Evolutionary conservation across 2,329 filamentous ascomycete genomes (phyloP).

Genomic region (Aspergillus terreus): DNA sequence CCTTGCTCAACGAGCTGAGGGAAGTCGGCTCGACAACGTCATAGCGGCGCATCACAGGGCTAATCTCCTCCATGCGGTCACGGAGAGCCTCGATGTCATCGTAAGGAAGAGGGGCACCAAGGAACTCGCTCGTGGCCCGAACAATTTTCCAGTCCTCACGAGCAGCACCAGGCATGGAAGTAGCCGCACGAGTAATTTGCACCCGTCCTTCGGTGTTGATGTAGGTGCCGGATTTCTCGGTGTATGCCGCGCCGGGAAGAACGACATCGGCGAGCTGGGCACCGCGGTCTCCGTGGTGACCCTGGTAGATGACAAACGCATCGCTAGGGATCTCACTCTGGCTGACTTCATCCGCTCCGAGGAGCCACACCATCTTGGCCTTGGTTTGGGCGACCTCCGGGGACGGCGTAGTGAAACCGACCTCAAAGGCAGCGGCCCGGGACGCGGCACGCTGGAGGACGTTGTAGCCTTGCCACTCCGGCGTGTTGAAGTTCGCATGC

Average conservation of each 20-base stretch:
- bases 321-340: conserved; percentile 87
- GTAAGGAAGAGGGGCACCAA: conserved; percentile 82
- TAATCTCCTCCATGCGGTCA: conserved; percentile 93
- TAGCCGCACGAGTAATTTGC: conserved; percentile 88
- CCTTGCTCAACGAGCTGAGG: conserved; percentile 74
- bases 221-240: conserved; percentile 93
- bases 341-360: conserved; percentile 88
- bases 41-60: conserved; percentile 82
- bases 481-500: conserved; percentile 83
- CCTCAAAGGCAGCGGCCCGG: conserved; percentile 87
- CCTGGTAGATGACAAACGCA: conserved; percentile 96
- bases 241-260: conserved; percentile 91
- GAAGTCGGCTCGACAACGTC: conserved; percentile 83
- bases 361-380: conserved; percentile 94
- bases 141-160: conserved; percentile 99
- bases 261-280: conserved; percentile 91
- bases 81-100: conserved; percentile 86
- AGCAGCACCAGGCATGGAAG: conserved; percentile 80
- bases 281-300: conserved; percentile 92
- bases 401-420: conserved; percentile 88
- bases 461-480: conserved; percentile 97
- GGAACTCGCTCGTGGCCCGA: conserved; percentile 85
- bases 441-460: conserved; percentile 92
- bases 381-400: conserved; percentile 74
- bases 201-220: conserved; percentile 97